Evolutionary conservation across 1,284 basidiomycete genomes (phyloP).

Genomic region (Cutaneotrichosporon arboriforme): DNA sequence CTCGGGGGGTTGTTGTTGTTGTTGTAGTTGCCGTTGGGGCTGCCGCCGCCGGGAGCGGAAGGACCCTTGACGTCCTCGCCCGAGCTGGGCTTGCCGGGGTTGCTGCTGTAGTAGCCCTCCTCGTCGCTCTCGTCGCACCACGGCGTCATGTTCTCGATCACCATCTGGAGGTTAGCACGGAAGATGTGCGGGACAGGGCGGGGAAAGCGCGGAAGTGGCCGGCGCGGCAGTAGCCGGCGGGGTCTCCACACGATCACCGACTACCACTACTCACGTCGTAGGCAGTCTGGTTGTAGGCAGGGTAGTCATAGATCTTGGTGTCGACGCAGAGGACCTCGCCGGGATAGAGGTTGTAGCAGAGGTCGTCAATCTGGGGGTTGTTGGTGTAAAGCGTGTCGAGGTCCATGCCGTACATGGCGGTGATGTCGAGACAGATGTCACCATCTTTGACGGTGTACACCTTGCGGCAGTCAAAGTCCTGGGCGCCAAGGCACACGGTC

Average conservation of each 20-base stretch:
- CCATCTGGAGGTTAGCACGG: conserved; percentile 24
- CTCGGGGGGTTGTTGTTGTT: not conserved
- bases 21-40: not conserved
- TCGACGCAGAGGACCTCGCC: conserved; percentile 50
- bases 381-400: conserved; percentile 42
- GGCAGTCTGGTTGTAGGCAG: conserved; percentile 33
- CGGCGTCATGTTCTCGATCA: conserved; percentile 42
- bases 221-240: no score
- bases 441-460: conserved; percentile 44
- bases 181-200: not conserved
- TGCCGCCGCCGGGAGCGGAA: not conserved
- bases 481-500: conserved; percentile 45
- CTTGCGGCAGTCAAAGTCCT: conserved; percentile 44
- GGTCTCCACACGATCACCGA: no score
- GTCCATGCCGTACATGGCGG: conserved; percentile 38
- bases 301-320: conserved; percentile 38
- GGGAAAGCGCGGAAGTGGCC: no score
- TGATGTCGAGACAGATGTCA: conserved; percentile 46
- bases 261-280: conserved; percentile 38
- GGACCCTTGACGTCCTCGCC: no score
- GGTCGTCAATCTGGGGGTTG: conserved; percentile 48
- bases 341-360: conserved; percentile 49
- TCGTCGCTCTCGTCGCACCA: conserved; percentile 20
- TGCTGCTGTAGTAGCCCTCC: no score
- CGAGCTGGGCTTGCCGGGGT: no score